A percentile compares a stretch with the other conserved stretches of the same genome.
Evolutionary conservation across 805 yeast genomes (phyloP).

Genomic region (Pichia nanzhaoensis): DNA sequence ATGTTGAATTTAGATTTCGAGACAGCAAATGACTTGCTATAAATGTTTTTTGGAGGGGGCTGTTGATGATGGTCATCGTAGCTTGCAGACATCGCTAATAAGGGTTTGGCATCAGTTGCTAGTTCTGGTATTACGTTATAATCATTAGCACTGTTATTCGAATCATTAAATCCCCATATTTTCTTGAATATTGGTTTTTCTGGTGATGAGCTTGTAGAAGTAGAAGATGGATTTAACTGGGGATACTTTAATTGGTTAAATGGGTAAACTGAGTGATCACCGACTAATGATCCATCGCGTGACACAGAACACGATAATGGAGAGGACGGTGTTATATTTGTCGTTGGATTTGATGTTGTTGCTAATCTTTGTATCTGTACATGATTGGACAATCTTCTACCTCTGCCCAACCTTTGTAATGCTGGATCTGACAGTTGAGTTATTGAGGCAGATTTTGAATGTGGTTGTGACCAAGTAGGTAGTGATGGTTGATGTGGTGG

Average conservation of each 20-base stretch:
- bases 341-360: background rate
- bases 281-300: background rate
- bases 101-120: too few relatives aligned
- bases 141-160: background rate
- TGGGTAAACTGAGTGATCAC: background rate
- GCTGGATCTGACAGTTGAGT: conserved; percentile 9
- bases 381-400: conserved; percentile 3
- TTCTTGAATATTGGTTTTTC: conserved; percentile 8
- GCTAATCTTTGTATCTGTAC: background rate
- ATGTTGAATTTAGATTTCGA: conserved; percentile 17
- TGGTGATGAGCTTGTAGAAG: background rate
- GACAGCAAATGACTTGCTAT: conserved; percentile 9
- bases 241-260: background rate
- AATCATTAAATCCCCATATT: conserved; percentile 6
- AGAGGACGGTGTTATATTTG: background rate
- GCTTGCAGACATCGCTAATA: too few relatives aligned
- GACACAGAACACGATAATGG: conserved; percentile 1
- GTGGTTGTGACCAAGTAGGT: background rate
- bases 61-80: background rate
- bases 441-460: background rate
- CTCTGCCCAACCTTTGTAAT: conserved; percentile 8
- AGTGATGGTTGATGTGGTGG: background rate
- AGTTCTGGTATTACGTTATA: too few relatives aligned
- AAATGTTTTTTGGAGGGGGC: too few relatives aligned
- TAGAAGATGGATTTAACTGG: background rate